Conservation (phyloP, 179 eudicot species). For the Silene noctiflora region DNA sequence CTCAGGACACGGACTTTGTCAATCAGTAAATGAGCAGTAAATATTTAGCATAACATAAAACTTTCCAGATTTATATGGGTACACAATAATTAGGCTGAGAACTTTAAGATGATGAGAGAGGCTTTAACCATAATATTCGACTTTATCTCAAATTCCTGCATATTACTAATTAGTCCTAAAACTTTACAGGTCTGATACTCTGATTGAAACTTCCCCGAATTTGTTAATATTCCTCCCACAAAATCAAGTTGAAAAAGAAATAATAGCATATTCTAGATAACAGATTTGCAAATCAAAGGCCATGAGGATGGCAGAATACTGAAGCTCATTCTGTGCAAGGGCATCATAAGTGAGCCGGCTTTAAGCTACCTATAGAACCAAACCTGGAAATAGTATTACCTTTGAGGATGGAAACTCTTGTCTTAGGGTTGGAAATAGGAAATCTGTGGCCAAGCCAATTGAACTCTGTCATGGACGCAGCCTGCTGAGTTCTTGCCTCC, state of each 20-base stretch:
- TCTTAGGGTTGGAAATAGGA: constrained; percentile 92
- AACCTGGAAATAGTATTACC: constrained; percentile 38
- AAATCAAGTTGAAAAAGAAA: background rate
- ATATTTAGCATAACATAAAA: too few relatives aligned
- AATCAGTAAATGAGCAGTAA: too few relatives aligned
- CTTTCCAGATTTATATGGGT: too few relatives aligned
- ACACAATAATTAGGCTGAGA: too few relatives aligned
- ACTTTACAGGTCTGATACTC: background rate
- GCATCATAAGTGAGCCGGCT: background rate
- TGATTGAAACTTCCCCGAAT: background rate
- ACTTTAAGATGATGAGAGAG: too few relatives aligned
- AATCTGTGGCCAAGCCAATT: constrained; percentile 86
- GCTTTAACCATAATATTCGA: too few relatives aligned
- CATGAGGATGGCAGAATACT: background rate
- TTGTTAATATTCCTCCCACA: background rate
- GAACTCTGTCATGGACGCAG: constrained; percentile 96
- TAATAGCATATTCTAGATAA: background rate
- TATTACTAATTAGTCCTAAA: background rate
- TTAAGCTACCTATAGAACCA: constrained; percentile 4
- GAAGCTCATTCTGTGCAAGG: background rate
- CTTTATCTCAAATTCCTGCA: background rate
- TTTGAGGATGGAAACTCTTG: constrained; percentile 84
- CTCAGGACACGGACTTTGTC: too few relatives aligned
- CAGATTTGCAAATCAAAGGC: background rate
- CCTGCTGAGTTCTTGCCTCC: constrained; percentile 97